Conservation (phyloP, 2,329 filamentous ascomycete genomes). For the Arthrobotrys entomopaga region DNA sequence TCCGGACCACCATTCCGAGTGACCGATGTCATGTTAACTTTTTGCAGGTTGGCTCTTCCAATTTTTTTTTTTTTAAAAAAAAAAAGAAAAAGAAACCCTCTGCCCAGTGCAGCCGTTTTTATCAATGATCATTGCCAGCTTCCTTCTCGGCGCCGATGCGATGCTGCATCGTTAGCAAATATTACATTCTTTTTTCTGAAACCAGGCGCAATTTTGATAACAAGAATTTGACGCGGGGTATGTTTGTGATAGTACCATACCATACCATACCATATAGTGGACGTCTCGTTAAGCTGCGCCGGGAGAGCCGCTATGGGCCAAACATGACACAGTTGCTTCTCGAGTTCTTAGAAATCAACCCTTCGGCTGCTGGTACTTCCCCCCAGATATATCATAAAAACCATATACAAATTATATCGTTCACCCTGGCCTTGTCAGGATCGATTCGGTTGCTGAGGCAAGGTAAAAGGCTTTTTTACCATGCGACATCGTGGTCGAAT, state of each 20-base stretch:
- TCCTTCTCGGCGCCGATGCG: constrained; percentile 8
- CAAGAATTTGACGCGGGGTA: constrained; percentile 8
- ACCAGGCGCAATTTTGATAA: constrained; percentile 33
- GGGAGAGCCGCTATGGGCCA: constrained; percentile 35
- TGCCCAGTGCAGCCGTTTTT: background rate
- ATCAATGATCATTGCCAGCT: constrained; percentile 27
- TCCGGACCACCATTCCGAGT: constrained; percentile 49
- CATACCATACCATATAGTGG: no score
- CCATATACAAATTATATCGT: constrained; percentile 3
- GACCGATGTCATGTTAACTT: background rate
- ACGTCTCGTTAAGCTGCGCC: background rate
- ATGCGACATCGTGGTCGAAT: background rate
- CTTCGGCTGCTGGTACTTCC: constrained; percentile 13
- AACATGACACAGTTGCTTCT: constrained; percentile 53
- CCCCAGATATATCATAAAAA: constrained; percentile 4
- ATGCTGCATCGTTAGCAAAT: constrained; percentile 12
- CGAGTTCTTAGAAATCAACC: constrained; percentile 46
- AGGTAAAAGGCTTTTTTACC: background rate
- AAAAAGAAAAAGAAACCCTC: no score
- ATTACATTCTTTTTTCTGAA: constrained; percentile 19
- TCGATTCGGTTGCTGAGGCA: constrained; percentile 4
- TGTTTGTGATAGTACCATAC: background rate
- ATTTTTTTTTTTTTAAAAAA: background rate
- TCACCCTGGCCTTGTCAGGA: constrained; percentile 15
- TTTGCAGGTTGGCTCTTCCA: no score